These are phyloP conservation scores for Erysimum cheiranthoides DNA, from an alignment of 345 rosid species.

Conservation along the genomic window DNA sequence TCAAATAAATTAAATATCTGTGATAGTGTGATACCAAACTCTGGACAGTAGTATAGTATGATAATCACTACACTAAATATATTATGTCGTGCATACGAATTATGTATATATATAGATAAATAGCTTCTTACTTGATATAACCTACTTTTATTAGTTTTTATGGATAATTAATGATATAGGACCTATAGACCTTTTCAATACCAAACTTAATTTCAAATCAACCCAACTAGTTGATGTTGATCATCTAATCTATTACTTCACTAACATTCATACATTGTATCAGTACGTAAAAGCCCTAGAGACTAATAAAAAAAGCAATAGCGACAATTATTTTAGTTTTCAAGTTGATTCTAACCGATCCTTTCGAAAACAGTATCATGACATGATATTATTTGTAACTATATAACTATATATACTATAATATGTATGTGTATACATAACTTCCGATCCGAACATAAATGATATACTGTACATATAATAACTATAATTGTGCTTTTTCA, in stretches of 20 bases:
- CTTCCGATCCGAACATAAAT: too few species aligned
- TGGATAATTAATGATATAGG: conserved; percentile 24
- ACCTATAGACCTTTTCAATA: conserved; percentile 27
- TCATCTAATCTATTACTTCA: conserved; percentile 19
- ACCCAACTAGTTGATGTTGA: conserved; percentile 30
- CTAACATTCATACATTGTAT: conserved; percentile 20
- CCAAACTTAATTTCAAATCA: conserved; percentile 22
- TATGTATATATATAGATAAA: background rate
- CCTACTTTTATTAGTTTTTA: conserved; percentile 35
- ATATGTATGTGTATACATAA: too few species aligned
- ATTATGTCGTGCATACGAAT: background rate
- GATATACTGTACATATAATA: too few species aligned
- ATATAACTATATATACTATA: too few species aligned
- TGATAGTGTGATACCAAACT: background rate
- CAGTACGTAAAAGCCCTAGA: background rate
- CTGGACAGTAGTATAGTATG: background rate
- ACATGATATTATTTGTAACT: too few species aligned
- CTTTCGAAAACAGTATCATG: too few species aligned
- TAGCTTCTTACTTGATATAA: background rate
- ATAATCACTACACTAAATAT: background rate
- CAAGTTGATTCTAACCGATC: too few species aligned
- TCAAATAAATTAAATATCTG: background rate
- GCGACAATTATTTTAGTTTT: background rate
- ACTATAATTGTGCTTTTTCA: too few species aligned
- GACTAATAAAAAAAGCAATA: background rate